Base-by-base conservation (phyloP, 2,329 filamentous ascomycete genomes). In the Phoma herbarum region DNA sequence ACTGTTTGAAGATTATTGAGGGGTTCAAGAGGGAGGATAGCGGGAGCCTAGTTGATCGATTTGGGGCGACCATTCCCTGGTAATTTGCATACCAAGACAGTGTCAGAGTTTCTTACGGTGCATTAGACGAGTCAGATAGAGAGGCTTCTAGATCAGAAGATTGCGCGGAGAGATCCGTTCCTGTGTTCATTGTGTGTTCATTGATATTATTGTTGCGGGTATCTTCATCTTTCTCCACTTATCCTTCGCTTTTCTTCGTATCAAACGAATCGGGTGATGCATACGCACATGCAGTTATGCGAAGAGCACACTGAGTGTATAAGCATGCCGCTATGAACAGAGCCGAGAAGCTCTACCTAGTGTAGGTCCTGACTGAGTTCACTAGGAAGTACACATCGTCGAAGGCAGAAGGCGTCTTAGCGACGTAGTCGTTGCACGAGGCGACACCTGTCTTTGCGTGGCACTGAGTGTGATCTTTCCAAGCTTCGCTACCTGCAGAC, bases 31-130 rank as follows among this genome's bases (percentile, higher is more conserved):
- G 45, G 14, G 58, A 58, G 28, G 69, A 75, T 47, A 80, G 73
- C 64, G 80, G 79, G 25, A 73, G 61, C 50, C 79, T 80, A 52
- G 74, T 79, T 28, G 81, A 82, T 72, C 64, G 80, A 20, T 81
- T 79, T 66, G 80, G 80, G 1, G 69, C 71, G 44, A 58, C 51
- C 1, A 81, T 82, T 57, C 63, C 66, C 44, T 83, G 81, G 80
- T 83, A 23, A 43, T 43, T 10, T 2, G 23, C 22, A 26, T 14
- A 39, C 4, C 20, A 14, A 23, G 11, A 23, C 11, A 14, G 20
- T 11, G 2, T n/a, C 6, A 25, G 12, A 23, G 39, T 5, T n/a
- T 5, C 11, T 4, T 14, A 42, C 41, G 16, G 14, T 26, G 23
- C 41, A 25, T 26, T 29, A 18, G 42, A 28, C 14, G 12, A 9